Conservation (phyloP, 768 basidiomycete species). For the Tricholoma bakamatsutake region DNA sequence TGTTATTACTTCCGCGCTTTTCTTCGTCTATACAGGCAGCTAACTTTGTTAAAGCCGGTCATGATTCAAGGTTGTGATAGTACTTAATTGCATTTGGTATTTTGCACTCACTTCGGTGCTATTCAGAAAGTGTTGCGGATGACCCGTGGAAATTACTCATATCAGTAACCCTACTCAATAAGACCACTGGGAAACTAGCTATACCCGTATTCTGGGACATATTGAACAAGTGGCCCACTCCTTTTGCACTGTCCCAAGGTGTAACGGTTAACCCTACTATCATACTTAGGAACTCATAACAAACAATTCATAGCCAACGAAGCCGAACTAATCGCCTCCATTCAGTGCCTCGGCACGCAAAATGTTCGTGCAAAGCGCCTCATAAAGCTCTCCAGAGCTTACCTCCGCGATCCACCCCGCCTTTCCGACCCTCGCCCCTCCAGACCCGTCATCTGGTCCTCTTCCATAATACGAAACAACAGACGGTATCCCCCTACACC, state of each 20-base stretch:
- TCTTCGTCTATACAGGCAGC: constrained; percentile 16
- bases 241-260: constrained; percentile 53
- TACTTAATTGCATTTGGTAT: neutral
- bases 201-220: constrained; percentile 62
- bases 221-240: constrained; percentile 51
- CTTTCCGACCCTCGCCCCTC: constrained; percentile 27
- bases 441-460: constrained; percentile 12
- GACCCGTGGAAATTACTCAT: constrained; percentile 70
- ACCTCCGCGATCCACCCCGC: constrained; percentile 39
- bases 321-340: constrained; percentile 35
- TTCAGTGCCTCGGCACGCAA: constrained; percentile 55
- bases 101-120: neutral
- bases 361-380: constrained; percentile 52
- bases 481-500: constrained; percentile 40
- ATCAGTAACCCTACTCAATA: constrained; percentile 63
- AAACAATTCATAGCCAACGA: constrained; percentile 30
- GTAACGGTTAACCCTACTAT: neutral
- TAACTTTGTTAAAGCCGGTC: constrained; percentile 26
- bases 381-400: constrained; percentile 45
- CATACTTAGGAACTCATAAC: neutral
- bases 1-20: constrained; percentile 21
- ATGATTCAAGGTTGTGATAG: constrained; percentile 36
- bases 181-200: constrained; percentile 57
- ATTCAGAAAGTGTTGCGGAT: constrained; percentile 43
- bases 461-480: constrained; percentile 12